Percentiles rank a stretch among this genome's conserved stretches.
These are phyloP conservation scores for Diaporthe sp. DNA, from an alignment of 2,329 filamentous ascomycete genomes.

Conservation along the genomic window DNA sequence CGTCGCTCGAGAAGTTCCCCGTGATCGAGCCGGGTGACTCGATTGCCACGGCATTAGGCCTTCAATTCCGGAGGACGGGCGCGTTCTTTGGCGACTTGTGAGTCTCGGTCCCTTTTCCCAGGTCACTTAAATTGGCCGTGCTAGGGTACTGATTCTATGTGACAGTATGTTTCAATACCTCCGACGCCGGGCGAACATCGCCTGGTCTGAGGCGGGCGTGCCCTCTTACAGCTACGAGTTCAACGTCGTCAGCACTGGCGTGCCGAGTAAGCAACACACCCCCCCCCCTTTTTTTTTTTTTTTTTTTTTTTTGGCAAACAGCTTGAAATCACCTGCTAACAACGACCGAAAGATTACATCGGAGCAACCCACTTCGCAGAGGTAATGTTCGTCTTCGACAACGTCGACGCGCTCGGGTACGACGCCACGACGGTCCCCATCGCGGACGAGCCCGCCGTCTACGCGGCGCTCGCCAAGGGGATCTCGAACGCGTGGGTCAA, in stretches of 20 bases:
- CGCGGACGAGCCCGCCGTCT: slow-evolving; percentile 52
- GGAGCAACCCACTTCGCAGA: slow-evolving; percentile 54
- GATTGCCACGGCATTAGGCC: slow-evolving; percentile 22
- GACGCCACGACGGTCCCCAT: slow-evolving; percentile 52
- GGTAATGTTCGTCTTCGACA: slow-evolving; percentile 65
- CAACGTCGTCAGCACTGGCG: slow-evolving; percentile 50
- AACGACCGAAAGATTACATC: not conserved
- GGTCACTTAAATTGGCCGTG: too few relatives aligned
- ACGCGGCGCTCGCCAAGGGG: slow-evolving; percentile 53
- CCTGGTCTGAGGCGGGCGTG: slow-evolving; percentile 60
- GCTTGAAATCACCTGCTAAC: not conserved
- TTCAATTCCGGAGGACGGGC: slow-evolving; percentile 32
- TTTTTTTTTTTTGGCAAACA: not conserved
- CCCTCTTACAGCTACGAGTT: slow-evolving; percentile 54
- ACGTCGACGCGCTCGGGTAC: slow-evolving; percentile 59
- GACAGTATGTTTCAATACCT: slow-evolving; percentile 17
- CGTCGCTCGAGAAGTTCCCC: slow-evolving; percentile 31
- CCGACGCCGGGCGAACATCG: slow-evolving; percentile 54
- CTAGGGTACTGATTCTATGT: not conserved
- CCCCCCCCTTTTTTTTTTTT: too few relatives aligned
- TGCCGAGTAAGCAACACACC: not conserved
- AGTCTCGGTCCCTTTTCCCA: not conserved
- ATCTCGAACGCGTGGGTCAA: slow-evolving; percentile 64
- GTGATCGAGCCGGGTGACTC: slow-evolving; percentile 25
- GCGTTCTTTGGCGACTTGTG: slow-evolving; percentile 35